A percentile compares a stretch with the other conserved stretches of the same genome.
These are phyloP conservation scores for Arabis hirsuta DNA, from an alignment of 345 rosid species.

Conservation along the genomic window DNA sequence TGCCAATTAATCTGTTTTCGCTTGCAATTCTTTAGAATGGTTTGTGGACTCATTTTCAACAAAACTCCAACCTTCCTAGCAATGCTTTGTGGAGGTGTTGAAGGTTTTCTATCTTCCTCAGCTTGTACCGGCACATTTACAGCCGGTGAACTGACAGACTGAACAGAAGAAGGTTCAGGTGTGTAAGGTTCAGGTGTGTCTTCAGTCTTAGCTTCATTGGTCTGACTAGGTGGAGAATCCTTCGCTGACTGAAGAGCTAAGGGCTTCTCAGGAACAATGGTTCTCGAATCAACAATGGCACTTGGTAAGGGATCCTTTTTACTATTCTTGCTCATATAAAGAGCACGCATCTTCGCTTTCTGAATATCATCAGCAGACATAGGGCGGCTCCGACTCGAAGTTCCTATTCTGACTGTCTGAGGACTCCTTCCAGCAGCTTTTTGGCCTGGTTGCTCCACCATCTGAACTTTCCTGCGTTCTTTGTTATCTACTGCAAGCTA, in stretches of 20 bases:
- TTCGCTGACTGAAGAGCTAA: slow-evolving; percentile 42
- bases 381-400: slow-evolving; percentile 77
- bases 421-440: slow-evolving; percentile 69
- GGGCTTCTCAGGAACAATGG: slow-evolving; percentile 48
- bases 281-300: slow-evolving; percentile 51
- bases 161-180: slow-evolving; percentile 31
- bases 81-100: slow-evolving; percentile 38
- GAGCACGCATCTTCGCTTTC: slow-evolving; percentile 94
- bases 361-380: slow-evolving; percentile 99
- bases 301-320: slow-evolving; percentile 57
- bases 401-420: slow-evolving; percentile 61
- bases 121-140: slow-evolving; percentile 24
- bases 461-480: slow-evolving; percentile 91
- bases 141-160: slow-evolving; percentile 30
- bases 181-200: slow-evolving; percentile 32
- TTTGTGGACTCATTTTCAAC: slow-evolving; percentile 51
- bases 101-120: slow-evolving; percentile 40
- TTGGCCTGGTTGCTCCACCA: slow-evolving; percentile 98
- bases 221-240: slow-evolving; percentile 37
- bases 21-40: slow-evolving; percentile 51
- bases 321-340: slow-evolving; percentile 73
- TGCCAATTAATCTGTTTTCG: slow-evolving; percentile 70
- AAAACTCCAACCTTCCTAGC: slow-evolving; percentile 32
- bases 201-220: slow-evolving; percentile 50
- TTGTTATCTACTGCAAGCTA: slow-evolving; percentile 75